Evolutionary conservation across 2,329 filamentous ascomycete species (phyloP).

Genomic region (Harringtonia lauricola): DNA sequence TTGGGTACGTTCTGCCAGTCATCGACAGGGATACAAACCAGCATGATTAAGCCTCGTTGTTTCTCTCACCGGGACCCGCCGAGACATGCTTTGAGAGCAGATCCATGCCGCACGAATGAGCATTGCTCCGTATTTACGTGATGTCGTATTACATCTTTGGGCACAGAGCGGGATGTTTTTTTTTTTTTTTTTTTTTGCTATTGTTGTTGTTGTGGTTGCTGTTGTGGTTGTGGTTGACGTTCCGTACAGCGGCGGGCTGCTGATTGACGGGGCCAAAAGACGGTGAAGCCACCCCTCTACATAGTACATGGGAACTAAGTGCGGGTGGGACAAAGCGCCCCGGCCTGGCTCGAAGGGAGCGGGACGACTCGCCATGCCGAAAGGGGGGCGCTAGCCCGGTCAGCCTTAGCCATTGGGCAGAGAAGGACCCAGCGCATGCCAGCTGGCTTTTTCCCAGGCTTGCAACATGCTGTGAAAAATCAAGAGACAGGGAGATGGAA

Average conservation of each 20-base stretch:
- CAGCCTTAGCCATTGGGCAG: background rate
- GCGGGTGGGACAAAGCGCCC: background rate
- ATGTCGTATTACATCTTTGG: too few species aligned
- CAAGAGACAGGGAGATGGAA: background rate
- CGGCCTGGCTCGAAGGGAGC: slow-evolving; percentile 1
- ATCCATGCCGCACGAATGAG: too few species aligned
- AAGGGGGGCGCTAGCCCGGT: background rate
- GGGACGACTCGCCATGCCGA: slow-evolving; percentile 3
- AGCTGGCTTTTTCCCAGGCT: background rate
- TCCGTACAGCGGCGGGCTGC: background rate
- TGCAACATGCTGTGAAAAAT: background rate
- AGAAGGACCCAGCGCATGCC: background rate
- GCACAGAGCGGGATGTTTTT: too few species aligned
- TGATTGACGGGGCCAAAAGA: background rate
- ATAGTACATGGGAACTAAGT: background rate
- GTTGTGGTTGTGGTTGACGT: too few species aligned
- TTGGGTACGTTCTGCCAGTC: too few species aligned
- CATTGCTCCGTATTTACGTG: too few species aligned
- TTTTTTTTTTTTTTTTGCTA: too few species aligned
- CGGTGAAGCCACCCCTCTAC: background rate
- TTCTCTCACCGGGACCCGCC: too few species aligned
- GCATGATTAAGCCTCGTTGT: too few species aligned
- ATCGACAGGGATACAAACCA: too few species aligned
- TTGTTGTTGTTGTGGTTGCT: too few species aligned
- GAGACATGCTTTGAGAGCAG: too few species aligned